These are phyloP conservation scores for Starmerella etchellsii DNA, from an alignment of 805 yeast genomes.

Conservation along the genomic window DNA sequence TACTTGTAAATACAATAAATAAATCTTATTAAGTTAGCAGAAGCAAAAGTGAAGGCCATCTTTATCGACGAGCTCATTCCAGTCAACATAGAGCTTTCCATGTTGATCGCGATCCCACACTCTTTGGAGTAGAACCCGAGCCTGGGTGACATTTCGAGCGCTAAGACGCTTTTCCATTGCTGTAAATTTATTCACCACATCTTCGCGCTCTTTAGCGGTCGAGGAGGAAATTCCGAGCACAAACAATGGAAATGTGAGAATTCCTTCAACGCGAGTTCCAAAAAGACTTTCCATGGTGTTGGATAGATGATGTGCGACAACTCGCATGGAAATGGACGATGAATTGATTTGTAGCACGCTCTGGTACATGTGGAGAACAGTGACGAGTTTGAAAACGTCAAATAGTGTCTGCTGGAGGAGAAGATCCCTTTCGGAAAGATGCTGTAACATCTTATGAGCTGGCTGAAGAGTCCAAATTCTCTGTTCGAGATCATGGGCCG, in stretches of 20 bases:
- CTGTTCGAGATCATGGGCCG: constrained; percentile 32
- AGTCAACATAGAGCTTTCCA: constrained; percentile 55
- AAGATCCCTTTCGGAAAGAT: constrained; percentile 35
- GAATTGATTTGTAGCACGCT: constrained; percentile 50
- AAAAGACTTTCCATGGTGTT: constrained; percentile 48
- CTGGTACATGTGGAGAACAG: constrained; percentile 54
- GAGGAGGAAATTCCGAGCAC: constrained; percentile 62
- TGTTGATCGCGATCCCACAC: constrained; percentile 33
- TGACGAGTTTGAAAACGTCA: constrained; percentile 57
- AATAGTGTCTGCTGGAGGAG: constrained; percentile 58
- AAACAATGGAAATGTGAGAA: constrained; percentile 63
- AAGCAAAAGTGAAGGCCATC: constrained; percentile 71
- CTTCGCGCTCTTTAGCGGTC: constrained; percentile 37
- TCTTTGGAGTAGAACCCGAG: constrained; percentile 30
- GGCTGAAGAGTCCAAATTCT: constrained; percentile 43
- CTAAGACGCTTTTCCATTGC: constrained; percentile 49
- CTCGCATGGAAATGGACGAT: constrained; percentile 49
- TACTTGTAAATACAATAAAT: not conserved
- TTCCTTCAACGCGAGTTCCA: constrained; percentile 56
- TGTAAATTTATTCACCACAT: constrained; percentile 41
- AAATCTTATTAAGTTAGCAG: constrained; percentile 24
- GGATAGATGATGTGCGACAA: constrained; percentile 40
- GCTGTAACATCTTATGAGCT: constrained; percentile 34
- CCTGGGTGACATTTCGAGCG: constrained; percentile 48
- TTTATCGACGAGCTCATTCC: constrained; percentile 53